phyloP scores from a whole-genome alignment of 2,329 filamentous ascomycete species.

The Thelonectria olida region DNA sequence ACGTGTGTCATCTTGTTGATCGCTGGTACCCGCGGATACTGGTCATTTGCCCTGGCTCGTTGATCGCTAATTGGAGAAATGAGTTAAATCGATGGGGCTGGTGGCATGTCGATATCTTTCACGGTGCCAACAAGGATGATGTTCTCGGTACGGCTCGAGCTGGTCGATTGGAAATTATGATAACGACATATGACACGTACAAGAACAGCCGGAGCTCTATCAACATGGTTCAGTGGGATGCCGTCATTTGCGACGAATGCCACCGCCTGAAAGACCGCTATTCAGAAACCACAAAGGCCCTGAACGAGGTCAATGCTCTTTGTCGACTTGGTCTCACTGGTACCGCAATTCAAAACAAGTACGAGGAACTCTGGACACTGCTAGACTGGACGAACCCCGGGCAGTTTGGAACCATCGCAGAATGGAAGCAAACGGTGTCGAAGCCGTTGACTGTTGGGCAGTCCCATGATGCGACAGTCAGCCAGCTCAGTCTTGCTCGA shows the following conservation, averaged over 20 bases:
- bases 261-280: conserved; percentile 84
- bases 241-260: conserved; percentile 93
- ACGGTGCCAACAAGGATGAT: conserved; percentile 74
- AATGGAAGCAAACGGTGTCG: conserved; percentile 83
- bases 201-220: conserved; percentile 76
- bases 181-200: conserved; percentile 95
- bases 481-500: conserved; percentile 82
- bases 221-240: conserved; percentile 92
- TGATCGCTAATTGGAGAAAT: conserved; percentile 91
- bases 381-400: conserved; percentile 97
- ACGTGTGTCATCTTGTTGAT: conserved; percentile 71
- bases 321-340: conserved; percentile 94
- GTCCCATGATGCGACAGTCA: conserved; percentile 87
- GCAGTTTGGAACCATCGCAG: conserved; percentile 66
- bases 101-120: conserved; percentile 89
- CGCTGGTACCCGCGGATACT: conserved; percentile 82
- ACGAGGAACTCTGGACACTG: conserved; percentile 95
- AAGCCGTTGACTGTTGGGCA: conserved; percentile 87
- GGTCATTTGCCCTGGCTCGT: conserved; percentile 86
- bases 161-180: conserved; percentile 86
- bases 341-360: conserved; percentile 97
- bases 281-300: conserved; percentile 82
- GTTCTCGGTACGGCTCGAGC: conserved; percentile 76
- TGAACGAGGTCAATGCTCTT: conserved; percentile 90
- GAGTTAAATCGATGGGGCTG: conserved; percentile 93